Base-by-base conservation (phyloP, 495 filamentous ascomycete species). In the Tuber indicum region DNA sequence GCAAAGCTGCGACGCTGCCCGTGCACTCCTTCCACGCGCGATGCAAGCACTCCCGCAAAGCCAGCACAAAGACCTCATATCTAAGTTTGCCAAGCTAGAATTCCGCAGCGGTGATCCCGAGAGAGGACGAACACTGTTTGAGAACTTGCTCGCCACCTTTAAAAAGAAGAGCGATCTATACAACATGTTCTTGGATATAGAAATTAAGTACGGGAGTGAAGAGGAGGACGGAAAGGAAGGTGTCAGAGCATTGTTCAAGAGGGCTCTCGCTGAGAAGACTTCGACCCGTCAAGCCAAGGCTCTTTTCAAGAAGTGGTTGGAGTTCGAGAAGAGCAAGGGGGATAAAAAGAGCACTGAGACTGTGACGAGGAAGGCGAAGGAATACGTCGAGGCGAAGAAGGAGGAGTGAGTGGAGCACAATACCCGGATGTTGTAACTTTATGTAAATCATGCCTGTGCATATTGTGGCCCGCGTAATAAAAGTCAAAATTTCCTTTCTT, bases 121-220 rank as follows among this genome's bases (percentile, higher is more conserved):
- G 86, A 92, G 94, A 44, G 96, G 95, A 36, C 92, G 96, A 14
- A 98, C 96, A 8, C 91, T 98, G 69, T 97, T 98, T 81, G 96
- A 98, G 84, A 92, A 91, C 47, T 87, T 99, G 7, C 86, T 98
- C 10, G 88, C 89, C 41, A 91, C 91, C 23, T 97, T 91, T 87
- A 93, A 93, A 76, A 96, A 94, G 87, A 92, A 91, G 76, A 88
- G 94, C 71, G 94, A 97, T 84, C 84, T 97, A 72, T 98, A 95
- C 94, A 97, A 94, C 85, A 89, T 96, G 82, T 90, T 95, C 62
- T 79, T 98, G 19, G 93, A 97, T 80, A 87, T 97, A 78, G 96
- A 99, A 86, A 91, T 92, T 76, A 84, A 83, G 83, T 83, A 84
- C 47, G 83, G 74, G 16, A 75, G 74, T 1, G 78, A 75, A 39